Percentiles rank a stretch among this genome's conserved stretches.
Conservation (phyloP, 2,329 filamentous ascomycete genomes). For the Fusarium lateritium region DNA sequence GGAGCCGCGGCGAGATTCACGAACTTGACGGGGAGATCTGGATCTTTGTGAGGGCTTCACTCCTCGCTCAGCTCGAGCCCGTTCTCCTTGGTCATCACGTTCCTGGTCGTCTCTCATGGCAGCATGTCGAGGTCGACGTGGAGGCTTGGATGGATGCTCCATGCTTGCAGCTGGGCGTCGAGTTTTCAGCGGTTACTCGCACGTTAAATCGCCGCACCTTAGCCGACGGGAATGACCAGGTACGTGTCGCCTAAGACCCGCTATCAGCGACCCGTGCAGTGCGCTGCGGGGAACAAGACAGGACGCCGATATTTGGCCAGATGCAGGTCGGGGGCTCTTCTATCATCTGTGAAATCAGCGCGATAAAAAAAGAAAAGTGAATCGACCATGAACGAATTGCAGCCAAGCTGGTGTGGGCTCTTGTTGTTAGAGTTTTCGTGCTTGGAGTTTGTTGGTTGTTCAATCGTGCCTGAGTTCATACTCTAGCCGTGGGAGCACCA, state of each 20-base stretch:
- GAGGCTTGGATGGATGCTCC: slow-evolving; percentile 52
- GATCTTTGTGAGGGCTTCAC: slow-evolving; percentile 52
- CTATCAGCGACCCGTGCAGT: slow-evolving; percentile 41
- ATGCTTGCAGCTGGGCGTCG: slow-evolving; percentile 51
- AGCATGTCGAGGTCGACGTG: slow-evolving; percentile 57
- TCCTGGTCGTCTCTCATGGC: slow-evolving; percentile 59
- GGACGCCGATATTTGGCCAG: slow-evolving; percentile 14
- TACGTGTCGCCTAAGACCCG: slow-evolving; percentile 39
- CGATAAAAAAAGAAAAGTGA: slow-evolving; percentile 4
- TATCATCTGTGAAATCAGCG: slow-evolving; percentile 25
- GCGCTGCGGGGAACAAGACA: slow-evolving; percentile 36
- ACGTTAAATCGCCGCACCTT: slow-evolving; percentile 58
- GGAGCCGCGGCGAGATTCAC: slow-evolving; percentile 50
- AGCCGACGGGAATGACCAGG: slow-evolving; percentile 52
- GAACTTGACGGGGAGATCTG: slow-evolving; percentile 51
- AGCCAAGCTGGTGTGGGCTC: not conserved
- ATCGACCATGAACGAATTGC: slow-evolving; percentile 1
- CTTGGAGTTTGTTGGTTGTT: slow-evolving; percentile 7
- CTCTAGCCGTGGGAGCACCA: slow-evolving; percentile 4
- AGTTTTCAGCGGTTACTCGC: slow-evolving; percentile 58
- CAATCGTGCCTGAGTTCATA: slow-evolving; percentile 11
- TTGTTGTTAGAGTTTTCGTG: slow-evolving; percentile 3
- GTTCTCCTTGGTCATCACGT: slow-evolving; percentile 56
- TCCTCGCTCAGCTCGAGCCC: slow-evolving; percentile 56
- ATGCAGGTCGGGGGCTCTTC: slow-evolving; percentile 22